These are phyloP conservation scores for Hanseniaspora occidentalis DNA, from an alignment of 805 yeast genomes.

Conservation along the genomic window DNA sequence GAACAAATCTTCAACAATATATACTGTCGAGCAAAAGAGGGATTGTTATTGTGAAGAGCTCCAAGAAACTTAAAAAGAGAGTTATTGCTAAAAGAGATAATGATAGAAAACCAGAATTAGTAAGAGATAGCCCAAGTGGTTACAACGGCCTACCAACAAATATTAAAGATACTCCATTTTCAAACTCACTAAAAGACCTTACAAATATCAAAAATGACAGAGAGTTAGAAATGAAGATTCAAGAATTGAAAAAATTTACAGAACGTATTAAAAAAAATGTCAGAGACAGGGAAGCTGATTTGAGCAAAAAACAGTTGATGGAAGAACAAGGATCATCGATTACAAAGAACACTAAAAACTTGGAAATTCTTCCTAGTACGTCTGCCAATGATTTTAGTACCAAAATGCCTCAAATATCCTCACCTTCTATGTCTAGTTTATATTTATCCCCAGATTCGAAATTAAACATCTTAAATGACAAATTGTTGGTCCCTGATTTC, in stretches of 20 bases:
- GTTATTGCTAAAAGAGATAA: too few species aligned
- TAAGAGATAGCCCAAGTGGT: too few species aligned
- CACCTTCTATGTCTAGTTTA: not conserved
- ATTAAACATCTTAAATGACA: not conserved
- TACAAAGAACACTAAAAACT: too few species aligned
- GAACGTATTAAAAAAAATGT: not conserved
- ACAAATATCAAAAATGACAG: conserved; percentile 8
- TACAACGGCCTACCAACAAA: not conserved
- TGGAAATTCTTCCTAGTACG: too few species aligned
- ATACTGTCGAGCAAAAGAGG: too few species aligned
- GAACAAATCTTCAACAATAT: too few species aligned
- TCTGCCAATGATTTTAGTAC: not conserved
- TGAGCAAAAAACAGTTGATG: too few species aligned
- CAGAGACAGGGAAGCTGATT: not conserved
- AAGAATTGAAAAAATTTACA: conserved; percentile 8
- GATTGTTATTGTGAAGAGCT: too few species aligned
- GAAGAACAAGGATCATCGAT: too few species aligned
- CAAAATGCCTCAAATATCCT: too few species aligned
- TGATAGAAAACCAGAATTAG: too few species aligned
- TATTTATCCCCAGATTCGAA: not conserved
- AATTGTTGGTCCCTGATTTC: conserved; percentile 12
- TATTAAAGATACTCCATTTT: not conserved
- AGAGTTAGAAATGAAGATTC: conserved; percentile 12
- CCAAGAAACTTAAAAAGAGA: too few species aligned
- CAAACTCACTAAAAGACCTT: not conserved